phyloP scores from a whole-genome alignment of 2,329 filamentous ascomycete genomes.

The Hymenoscyphus fructigenus region DNA sequence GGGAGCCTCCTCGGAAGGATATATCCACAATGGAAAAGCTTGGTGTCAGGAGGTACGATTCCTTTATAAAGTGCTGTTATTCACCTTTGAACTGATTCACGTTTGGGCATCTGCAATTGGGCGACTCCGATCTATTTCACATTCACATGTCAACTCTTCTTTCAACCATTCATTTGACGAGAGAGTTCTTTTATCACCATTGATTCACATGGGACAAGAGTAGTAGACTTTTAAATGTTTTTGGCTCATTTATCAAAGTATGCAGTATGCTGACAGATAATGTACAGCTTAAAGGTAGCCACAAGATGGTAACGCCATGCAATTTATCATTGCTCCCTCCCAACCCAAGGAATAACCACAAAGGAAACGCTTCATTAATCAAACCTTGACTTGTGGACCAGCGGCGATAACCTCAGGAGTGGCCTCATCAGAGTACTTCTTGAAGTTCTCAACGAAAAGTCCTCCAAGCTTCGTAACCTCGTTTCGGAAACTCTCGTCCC shows the following conservation, averaged over 20 bases:
- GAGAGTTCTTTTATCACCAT: not conserved
- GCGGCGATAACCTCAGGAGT: constrained; percentile 75
- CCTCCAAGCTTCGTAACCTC: constrained; percentile 89
- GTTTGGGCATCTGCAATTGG: not conserved
- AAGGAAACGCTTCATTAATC: constrained; percentile 1
- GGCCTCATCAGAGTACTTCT: constrained; percentile 87
- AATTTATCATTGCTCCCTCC: constrained; percentile 21
- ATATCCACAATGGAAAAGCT: not conserved
- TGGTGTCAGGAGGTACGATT: not conserved
- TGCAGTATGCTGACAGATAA: constrained; percentile 15
- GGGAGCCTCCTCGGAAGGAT: not conserved
- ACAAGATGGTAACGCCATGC: constrained; percentile 27
- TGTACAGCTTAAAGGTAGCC: constrained; percentile 13
- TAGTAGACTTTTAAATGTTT: constrained; percentile 1
- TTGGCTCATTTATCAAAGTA: constrained; percentile 4
- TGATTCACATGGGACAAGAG: not conserved
- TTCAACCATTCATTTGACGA: not conserved
- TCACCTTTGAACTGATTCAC: not conserved
- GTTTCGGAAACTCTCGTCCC: constrained; percentile 74
- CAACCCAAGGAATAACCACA: constrained; percentile 8
- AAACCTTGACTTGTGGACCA: constrained; percentile 44
- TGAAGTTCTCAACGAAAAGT: constrained; percentile 96
- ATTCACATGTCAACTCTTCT: not conserved
- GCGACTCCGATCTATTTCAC: not conserved
- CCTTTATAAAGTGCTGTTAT: not conserved